phyloP scores from a whole-genome alignment of 169 alveolate genomes.

The Babesia bigemina region DNA sequence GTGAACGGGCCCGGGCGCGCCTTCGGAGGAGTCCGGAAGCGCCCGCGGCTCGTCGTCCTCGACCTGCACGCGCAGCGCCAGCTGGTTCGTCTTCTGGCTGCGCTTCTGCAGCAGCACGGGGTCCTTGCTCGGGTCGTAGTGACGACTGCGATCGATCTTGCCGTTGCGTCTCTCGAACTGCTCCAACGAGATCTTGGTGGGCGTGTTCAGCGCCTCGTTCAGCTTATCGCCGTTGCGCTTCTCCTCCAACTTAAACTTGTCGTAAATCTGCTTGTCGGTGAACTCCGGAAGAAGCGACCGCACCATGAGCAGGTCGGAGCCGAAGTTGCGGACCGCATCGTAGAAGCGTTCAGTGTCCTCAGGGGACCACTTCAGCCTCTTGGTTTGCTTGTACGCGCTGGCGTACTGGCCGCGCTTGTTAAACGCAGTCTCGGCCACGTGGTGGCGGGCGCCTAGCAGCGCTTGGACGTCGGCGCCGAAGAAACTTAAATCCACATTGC shows the following conservation, averaged over 20 bases:
- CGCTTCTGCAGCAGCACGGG: conserved; percentile 61
- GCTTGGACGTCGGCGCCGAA: conserved; percentile 44
- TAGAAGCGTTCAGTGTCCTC: conserved; percentile 75
- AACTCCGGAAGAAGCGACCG: conserved; percentile 74
- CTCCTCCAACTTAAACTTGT: conserved; percentile 76
- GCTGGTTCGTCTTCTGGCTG: conserved; percentile 14
- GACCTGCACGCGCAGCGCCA: conserved; percentile 16
- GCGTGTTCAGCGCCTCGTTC: conserved; percentile 65
- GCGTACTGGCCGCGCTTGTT: conserved; percentile 55
- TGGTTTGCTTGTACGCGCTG: conserved; percentile 71
- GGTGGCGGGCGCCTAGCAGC: conserved; percentile 33
- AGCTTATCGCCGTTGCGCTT: conserved; percentile 69
- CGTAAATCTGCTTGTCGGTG: conserved; percentile 75
- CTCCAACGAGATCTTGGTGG: conserved; percentile 68
- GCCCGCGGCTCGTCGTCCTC: conserved; percentile 3
- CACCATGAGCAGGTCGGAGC: conserved; percentile 76
- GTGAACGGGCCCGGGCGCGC: not conserved
- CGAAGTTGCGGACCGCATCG: conserved; percentile 75
- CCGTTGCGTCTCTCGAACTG: conserved; percentile 75
- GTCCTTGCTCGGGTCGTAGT: conserved; percentile 64
- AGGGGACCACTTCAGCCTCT: conserved; percentile 72
- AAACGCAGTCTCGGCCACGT: conserved; percentile 48
- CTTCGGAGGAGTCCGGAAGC: not conserved
- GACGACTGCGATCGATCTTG: conserved; percentile 70
- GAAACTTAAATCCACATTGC: conserved; percentile 31